These are phyloP conservation scores for Aspergillus hortae DNA, from an alignment of 2,329 filamentous ascomycete genomes.

Conservation along the genomic window DNA sequence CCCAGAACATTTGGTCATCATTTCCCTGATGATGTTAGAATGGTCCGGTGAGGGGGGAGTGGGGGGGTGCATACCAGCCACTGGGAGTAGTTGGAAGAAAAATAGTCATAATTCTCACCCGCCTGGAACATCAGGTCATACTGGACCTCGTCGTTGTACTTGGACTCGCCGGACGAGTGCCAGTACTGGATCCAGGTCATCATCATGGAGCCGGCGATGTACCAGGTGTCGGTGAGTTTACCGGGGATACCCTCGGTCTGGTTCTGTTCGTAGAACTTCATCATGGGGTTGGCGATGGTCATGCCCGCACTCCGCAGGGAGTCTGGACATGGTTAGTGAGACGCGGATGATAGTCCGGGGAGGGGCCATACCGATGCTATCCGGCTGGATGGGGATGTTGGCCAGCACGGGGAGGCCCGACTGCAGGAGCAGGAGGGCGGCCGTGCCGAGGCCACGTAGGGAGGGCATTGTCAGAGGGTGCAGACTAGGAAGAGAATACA, in stretches of 20 bases:
- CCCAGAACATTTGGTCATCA: conserved; percentile 63
- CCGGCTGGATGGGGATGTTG: not conserved
- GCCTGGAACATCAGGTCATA: conserved; percentile 62
- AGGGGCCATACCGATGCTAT: not conserved
- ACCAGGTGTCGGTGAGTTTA: conserved; percentile 35
- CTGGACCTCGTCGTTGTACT: conserved; percentile 65
- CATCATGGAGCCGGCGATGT: conserved; percentile 67
- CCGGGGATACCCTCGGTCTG: conserved; percentile 14
- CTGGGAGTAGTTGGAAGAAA: conserved; percentile 5
- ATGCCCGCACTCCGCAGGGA: conserved; percentile 6
- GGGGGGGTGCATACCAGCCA: conserved; percentile 30
- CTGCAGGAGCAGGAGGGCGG: not conserved
- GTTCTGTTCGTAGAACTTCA: conserved; percentile 7
- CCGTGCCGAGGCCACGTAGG: not conserved
- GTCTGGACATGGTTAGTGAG: not conserved
- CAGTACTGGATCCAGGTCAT: conserved; percentile 71
- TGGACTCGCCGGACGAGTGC: conserved; percentile 69
- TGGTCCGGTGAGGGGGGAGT: conserved; percentile 47
- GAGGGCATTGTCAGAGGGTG: not conserved
- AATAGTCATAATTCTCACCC: conserved; percentile 66
- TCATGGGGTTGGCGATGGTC: conserved; percentile 6
- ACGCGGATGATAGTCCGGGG: not conserved
- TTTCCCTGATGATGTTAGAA: conserved; percentile 35
- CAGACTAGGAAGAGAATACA: no score
- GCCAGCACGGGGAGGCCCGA: not conserved